Base-by-base conservation (phyloP, 23 red algal species). In the Gracilaria vermiculophylla region DNA sequence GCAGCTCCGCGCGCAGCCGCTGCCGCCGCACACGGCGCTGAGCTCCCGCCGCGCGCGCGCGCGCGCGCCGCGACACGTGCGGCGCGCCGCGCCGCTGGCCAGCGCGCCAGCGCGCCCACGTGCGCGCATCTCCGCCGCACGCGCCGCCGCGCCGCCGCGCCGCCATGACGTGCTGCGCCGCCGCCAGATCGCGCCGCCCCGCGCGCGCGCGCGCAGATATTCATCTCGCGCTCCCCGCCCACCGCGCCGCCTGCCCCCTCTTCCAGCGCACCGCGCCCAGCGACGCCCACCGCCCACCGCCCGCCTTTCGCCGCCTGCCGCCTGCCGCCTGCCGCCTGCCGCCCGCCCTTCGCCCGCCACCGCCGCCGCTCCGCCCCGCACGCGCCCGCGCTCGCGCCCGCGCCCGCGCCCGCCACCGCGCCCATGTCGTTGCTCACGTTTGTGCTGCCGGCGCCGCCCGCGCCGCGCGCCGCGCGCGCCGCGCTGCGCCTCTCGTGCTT, bases 361-460 rank as follows among this genome's bases (percentile, higher is more conserved):
- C 16, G n/a, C 7, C 25, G 19, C 25, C 19, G 7, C 19, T 19
- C 5, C 8, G 7, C n/a, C 7, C 55, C 19, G 6, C 55, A 7
- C 55, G 16, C n/a, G 5, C n/a, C 19, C n/a, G 7, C 55, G 5
- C 8, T 19, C 55, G 55, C 55, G 8, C 55, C n/a, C 25, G 47
- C 47, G 67, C 28, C 67, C n/a, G 55, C n/a, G 5, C n/a, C 19
- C n/a, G 7, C 55, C 25, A 19, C 25, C 55, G 55, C 55, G 8
- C 55, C n/a, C 25, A 73, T 73, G 67, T 48, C 67, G 0, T 73
- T 17, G n/a, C 42, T 73, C n/a, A 73, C 44, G 9, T 73, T 73
- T 37, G 67, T 73, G 23, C 23, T 73, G 37, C 67, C 67, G 16
- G 5, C 67, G 4, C 39, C 67, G 7, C 3, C 47, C 39, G 25